Percentiles rank a stretch among this genome's conserved stretches.
These are phyloP conservation scores for Arabidopsis hybrid DNA, from an alignment of 441 rosid genomes.

Conservation along the genomic window DNA sequence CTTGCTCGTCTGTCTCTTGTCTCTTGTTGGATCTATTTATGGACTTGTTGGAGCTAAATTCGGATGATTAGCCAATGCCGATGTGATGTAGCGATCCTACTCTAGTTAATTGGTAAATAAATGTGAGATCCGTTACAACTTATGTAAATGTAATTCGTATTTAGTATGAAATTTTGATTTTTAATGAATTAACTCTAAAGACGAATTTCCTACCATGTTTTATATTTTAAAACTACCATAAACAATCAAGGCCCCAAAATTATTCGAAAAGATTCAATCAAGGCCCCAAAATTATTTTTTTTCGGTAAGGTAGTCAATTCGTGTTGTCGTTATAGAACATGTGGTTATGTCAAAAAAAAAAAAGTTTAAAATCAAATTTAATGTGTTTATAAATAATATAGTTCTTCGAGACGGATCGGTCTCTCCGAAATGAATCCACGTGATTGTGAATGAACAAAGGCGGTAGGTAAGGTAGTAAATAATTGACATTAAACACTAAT, in stretches of 20 bases:
- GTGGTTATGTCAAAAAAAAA: not conserved
- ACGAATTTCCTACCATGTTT: too few relatives aligned
- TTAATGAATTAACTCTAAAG: too few relatives aligned
- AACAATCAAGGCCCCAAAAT: too few relatives aligned
- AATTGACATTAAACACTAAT: too few relatives aligned
- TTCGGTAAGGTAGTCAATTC: not conserved
- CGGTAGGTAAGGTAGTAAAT: too few relatives aligned
- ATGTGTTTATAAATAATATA: too few relatives aligned
- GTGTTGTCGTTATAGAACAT: conserved; percentile 3
- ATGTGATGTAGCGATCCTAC: not conserved
- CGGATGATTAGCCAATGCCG: conserved; percentile 6
- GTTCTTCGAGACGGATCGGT: too few relatives aligned
- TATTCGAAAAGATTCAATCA: not conserved
- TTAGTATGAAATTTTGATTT: conserved; percentile 34
- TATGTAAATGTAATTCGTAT: too few relatives aligned
- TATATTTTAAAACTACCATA: too few relatives aligned
- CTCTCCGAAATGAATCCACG: too few relatives aligned
- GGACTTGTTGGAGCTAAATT: conserved; percentile 63
- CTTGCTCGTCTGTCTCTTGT: conserved; percentile 51
- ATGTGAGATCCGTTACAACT: not conserved
- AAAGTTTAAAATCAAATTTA: too few relatives aligned
- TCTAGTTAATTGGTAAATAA: not conserved
- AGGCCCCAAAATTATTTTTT: not conserved
- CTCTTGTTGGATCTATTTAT: conserved; percentile 67
- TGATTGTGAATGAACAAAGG: too few relatives aligned